Evolutionary conservation across 176 grass and related monocot species (phyloP).

Genomic region (Triticum turgidum): DNA sequence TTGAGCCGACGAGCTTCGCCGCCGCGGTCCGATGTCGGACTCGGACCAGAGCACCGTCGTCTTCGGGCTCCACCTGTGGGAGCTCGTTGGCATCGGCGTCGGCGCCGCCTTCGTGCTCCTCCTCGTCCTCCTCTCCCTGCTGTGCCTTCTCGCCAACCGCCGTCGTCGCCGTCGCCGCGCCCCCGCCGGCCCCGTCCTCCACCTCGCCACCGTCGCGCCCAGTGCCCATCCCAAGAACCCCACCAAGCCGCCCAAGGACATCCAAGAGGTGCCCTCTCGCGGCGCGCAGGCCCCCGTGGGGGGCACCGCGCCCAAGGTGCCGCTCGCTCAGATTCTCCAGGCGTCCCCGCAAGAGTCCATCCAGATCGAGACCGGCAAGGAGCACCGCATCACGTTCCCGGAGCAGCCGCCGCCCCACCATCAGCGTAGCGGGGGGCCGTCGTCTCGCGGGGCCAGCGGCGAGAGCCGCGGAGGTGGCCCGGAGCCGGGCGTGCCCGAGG

Average conservation of each 20-base stretch:
- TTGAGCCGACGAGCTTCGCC: slow-evolving; percentile 12
- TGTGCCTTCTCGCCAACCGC: slow-evolving; percentile 60
- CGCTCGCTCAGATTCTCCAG: slow-evolving; percentile 40
- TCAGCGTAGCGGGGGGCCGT: slow-evolving; percentile 60
- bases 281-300: neutral
- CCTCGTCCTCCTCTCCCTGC: slow-evolving; percentile 71
- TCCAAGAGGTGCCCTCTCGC: slow-evolving; percentile 56
- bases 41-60: slow-evolving; percentile 71
- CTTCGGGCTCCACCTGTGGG: slow-evolving; percentile 82
- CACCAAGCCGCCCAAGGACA: slow-evolving; percentile 53
- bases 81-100: slow-evolving; percentile 70
- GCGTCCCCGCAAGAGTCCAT: slow-evolving; percentile 47
- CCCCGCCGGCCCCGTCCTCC: slow-evolving; percentile 42
- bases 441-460: slow-evolving; percentile 82
- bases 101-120: slow-evolving; percentile 85
- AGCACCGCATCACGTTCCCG: slow-evolving; percentile 88
- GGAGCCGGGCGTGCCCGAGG: slow-evolving; percentile 65
- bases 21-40: slow-evolving; percentile 59
- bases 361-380: slow-evolving; percentile 88
- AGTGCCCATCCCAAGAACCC: slow-evolving; percentile 50
- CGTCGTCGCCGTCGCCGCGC: slow-evolving; percentile 42
- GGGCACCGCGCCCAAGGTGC: slow-evolving; percentile 13
- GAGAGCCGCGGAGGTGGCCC: slow-evolving; percentile 60
- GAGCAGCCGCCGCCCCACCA: slow-evolving; percentile 54
- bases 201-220: slow-evolving; percentile 39